Base-by-base conservation (phyloP, 2,329 filamentous ascomycete species). In the Claviceps sorghi region DNA sequence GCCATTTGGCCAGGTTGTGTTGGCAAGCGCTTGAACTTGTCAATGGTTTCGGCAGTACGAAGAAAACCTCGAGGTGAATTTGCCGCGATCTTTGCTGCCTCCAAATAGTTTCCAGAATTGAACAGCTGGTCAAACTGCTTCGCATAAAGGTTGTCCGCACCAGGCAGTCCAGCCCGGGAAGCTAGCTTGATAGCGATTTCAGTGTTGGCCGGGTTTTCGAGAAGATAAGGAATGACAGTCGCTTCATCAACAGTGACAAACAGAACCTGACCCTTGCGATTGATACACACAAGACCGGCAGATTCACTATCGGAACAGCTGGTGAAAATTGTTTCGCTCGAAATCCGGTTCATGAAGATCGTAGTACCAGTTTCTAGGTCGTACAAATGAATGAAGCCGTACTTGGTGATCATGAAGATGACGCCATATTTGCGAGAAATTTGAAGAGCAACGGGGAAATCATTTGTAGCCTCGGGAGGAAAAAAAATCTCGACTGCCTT, bases 311-410 rank as follows among this genome's bases (percentile, higher is more conserved):
- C 93, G 38, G 83, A 74, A 47, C 88, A 85, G 21, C 90, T 96
- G 29, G 91, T 94, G 73, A 98, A 98, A 67, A 98, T 97, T 29
- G 93, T 98, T 67, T 98, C 93, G 74, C 89, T 95, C 36, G 93
- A 98, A 64, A 98, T 98, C 61, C 94, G 86, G 77, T 98, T 98
- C 89, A 98, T 94, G 79, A 96, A 98, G 66, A 98, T 93, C 67
- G 88, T 94, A 13, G 86, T 86, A 54, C 88, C 94, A 8, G 87
- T 93, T 74, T 98, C 94, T 53, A 98, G 81, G 64, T 98, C 94
- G 72, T 98, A 97, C 26, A 98, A 80, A 71, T 98, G 93, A 62
- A 98, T 97, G 72, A 97, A 98, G 51, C 93, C 93, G 64, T 96
- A 98, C 70, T 98, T 98, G 53, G 93, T 98, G 57, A 98, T 88